Evolutionary conservation across 306 rosid species (phyloP).

Genomic region (Neltuma alba): DNA sequence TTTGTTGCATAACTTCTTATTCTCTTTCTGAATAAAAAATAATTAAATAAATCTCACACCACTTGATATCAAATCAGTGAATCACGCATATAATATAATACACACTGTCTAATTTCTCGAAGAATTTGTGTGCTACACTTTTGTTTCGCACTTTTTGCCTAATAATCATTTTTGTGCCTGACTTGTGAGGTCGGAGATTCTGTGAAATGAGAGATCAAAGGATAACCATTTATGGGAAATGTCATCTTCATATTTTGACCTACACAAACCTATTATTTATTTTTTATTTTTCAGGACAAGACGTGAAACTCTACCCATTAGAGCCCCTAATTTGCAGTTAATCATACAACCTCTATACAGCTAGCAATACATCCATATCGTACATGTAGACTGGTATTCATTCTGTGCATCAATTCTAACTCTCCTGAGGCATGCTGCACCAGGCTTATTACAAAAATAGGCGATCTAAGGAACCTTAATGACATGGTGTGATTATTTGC

Average conservation of each 20-base stretch:
- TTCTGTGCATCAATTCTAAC: neutral
- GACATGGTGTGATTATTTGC: neutral
- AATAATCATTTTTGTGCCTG: neutral
- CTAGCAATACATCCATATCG: neutral
- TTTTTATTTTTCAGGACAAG: neutral
- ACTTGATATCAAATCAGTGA: neutral
- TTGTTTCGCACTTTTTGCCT: neutral
- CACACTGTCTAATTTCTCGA: neutral
- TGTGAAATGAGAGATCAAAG: no score
- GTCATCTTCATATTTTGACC: neutral
- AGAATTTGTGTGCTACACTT: neutral
- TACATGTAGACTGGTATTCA: neutral
- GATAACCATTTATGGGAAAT: neutral
- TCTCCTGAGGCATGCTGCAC: neutral
- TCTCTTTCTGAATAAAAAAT: neutral
- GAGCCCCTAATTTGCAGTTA: neutral
- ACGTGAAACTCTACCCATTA: neutral
- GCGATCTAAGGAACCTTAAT: neutral
- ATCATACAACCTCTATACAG: neutral
- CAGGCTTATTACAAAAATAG: neutral
- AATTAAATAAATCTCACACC: neutral
- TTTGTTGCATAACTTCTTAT: slow-evolving; percentile 17
- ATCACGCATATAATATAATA: neutral
- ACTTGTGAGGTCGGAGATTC: no score
- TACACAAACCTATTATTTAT: neutral